Conservation (phyloP, 768 basidiomycete genomes). For the Amanita jacksonii region DNA sequence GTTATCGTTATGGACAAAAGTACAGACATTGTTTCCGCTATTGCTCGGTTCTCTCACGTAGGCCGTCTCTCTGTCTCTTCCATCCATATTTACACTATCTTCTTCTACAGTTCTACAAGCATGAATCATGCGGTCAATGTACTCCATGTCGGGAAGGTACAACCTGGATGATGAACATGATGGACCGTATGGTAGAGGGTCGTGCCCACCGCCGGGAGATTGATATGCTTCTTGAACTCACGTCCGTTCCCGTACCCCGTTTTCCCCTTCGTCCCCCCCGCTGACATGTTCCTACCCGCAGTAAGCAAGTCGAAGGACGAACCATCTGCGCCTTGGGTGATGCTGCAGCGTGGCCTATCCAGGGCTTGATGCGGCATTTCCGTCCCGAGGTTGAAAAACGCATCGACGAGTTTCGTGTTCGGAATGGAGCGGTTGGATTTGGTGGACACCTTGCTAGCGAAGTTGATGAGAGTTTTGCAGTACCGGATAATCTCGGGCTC, state of each 20-base stretch:
- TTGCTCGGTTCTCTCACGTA: slow-evolving; percentile 81
- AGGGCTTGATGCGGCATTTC: slow-evolving; percentile 97
- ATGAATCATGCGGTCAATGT: slow-evolving; percentile 97
- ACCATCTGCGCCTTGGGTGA: slow-evolving; percentile 97
- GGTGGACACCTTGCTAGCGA: slow-evolving; percentile 70
- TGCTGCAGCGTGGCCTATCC: slow-evolving; percentile 97
- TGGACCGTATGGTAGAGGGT: slow-evolving; percentile 92
- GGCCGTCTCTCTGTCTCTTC: slow-evolving; percentile 11
- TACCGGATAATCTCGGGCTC: slow-evolving; percentile 68
- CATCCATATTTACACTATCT: slow-evolving; percentile 13
- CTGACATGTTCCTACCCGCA: slow-evolving; percentile 20
- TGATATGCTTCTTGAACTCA: slow-evolving; percentile 94
- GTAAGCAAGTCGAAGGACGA: slow-evolving; percentile 93
- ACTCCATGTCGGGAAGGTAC: slow-evolving; percentile 93
- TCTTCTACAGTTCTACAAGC: slow-evolving; percentile 76
- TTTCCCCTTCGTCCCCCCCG: neutral
- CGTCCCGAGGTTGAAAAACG: slow-evolving; percentile 89
- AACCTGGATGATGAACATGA: slow-evolving; percentile 99
- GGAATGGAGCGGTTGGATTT: slow-evolving; percentile 78
- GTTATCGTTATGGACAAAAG: slow-evolving; percentile 99
- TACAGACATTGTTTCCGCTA: slow-evolving; percentile 90
- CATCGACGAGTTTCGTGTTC: slow-evolving; percentile 65
- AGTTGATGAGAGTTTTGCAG: slow-evolving; percentile 57
- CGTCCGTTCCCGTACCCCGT: slow-evolving; percentile 36
- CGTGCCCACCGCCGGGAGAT: slow-evolving; percentile 89